Conservation (phyloP, 2,329 filamentous ascomycete genomes). For the Fusarium graminum region DNA sequence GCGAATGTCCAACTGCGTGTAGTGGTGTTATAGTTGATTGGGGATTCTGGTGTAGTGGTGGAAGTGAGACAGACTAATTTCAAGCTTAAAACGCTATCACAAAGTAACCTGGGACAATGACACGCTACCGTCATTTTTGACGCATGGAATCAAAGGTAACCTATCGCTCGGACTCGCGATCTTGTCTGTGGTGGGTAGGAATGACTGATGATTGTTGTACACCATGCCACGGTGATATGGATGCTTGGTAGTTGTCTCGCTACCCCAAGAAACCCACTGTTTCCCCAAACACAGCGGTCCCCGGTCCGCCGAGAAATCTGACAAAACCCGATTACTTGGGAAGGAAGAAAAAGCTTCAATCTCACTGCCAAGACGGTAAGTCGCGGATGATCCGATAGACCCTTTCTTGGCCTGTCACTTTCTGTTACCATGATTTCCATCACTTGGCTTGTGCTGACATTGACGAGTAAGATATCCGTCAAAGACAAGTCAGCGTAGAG, state of each 20-base stretch:
- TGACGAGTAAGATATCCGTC: neutral
- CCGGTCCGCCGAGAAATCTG: constrained; percentile 22
- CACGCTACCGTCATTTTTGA: neutral
- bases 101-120: constrained; percentile 10
- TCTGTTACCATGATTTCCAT: no score
- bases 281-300: constrained; percentile 3
- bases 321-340: constrained; percentile 30
- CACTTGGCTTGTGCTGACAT: neutral
- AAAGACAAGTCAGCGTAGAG: neutral
- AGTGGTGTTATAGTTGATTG: constrained; percentile 1
- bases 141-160: neutral
- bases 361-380: neutral
- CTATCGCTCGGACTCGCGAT: neutral
- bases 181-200: neutral
- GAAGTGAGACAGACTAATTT: constrained; percentile 10
- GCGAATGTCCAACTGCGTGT: constrained; percentile 14
- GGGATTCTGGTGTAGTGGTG: constrained; percentile 7
- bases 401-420: no score
- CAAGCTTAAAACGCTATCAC: constrained; percentile 43
- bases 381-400: neutral
- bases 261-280: constrained; percentile 21
- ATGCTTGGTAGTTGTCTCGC: neutral
- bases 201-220: neutral
- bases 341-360: neutral
- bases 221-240: neutral